Base-by-base conservation (phyloP, 768 basidiomycete species). In the Dacryopinax primogenitus region DNA sequence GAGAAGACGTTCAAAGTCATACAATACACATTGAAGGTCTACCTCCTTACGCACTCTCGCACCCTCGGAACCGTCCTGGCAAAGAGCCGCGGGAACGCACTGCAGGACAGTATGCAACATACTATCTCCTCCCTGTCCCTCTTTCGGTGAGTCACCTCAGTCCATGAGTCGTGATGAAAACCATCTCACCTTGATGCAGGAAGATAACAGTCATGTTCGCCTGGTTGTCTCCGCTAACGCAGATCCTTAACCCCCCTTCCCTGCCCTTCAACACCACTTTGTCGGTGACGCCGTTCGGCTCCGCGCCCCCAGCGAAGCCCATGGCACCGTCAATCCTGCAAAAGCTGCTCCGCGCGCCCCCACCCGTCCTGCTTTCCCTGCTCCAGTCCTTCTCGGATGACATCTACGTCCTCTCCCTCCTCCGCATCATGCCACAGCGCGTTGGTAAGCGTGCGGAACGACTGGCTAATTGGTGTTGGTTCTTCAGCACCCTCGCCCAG, bases 401-500 rank as follows among this genome's bases (percentile, higher is more conserved):
- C 74, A 73, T 89, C n/a, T 80, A 82, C 58, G 90, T 89, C n/a
- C 82, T 85, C 69, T 84, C 86, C 13, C 79, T 66, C 41, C 75
- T 92, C 32, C 90, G 90, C 0, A 75, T 92, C 11, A 69, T 92
- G 2, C 83, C 86, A 3, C 81, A 82, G 68, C 80, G 78, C 62
- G 75, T 81, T 0, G 90, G 90, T 18, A 80, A 82, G 62, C 82
- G 84, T 35, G 90, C 89, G 1, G 88, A 78, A 35, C 81, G 83
- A 12, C 84, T 90, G 71, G 84, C 90, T 1, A 84, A 92, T 73
- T 91, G 87, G 87, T 90, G 90, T 72, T 92, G 90, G 90, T 80
- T 92, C 68, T 76, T 87, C 32, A 79, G 86, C 16, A 92, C 88
- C 0, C 77, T 92, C 33, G 88, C 89, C 13, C 85, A 85, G 61